These are phyloP conservation scores for Aspergillus sp. DNA, from an alignment of 2,329 filamentous ascomycete species.

Conservation along the genomic window DNA sequence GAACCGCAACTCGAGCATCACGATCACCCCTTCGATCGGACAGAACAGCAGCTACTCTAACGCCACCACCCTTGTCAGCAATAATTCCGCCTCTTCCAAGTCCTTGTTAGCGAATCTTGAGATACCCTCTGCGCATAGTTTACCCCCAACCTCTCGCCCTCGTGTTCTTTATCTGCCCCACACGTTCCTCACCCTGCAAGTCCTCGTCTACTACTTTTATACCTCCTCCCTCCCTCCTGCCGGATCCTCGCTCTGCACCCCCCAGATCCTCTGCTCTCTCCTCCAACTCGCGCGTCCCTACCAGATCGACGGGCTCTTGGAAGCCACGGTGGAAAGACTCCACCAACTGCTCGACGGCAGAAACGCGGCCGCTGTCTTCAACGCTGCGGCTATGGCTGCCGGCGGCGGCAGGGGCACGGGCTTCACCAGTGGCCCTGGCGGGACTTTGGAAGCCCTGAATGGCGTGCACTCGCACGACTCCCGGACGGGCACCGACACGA, in stretches of 20 bases:
- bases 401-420: slow-evolving; percentile 84
- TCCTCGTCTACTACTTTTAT: slow-evolving; percentile 89
- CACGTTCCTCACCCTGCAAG: slow-evolving; percentile 83
- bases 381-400: slow-evolving; percentile 95
- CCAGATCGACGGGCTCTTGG: slow-evolving; percentile 85
- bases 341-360: slow-evolving; percentile 87
- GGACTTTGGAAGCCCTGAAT: slow-evolving; percentile 43
- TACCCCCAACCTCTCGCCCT: slow-evolving; percentile 65
- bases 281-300: slow-evolving; percentile 92
- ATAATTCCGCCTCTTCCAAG: slow-evolving; percentile 29
- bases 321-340: slow-evolving; percentile 87
- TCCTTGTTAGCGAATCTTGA: slow-evolving; percentile 45
- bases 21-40: slow-evolving; percentile 66
- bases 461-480: slow-evolving; percentile 28
- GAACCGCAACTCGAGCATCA: slow-evolving; percentile 76
- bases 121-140: slow-evolving; percentile 52
- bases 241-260: slow-evolving; percentile 77
- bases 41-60: slow-evolving; percentile 43
- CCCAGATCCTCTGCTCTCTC: slow-evolving; percentile 92
- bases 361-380: slow-evolving; percentile 96
- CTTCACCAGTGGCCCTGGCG: slow-evolving; percentile 57
- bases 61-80: slow-evolving; percentile 40
- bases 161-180: slow-evolving; percentile 91
- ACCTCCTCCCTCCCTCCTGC: slow-evolving; percentile 81
- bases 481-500: slow-evolving; percentile 19